These are phyloP conservation scores for Lichtheimia ornata DNA, from an alignment of 371 early-diverging fungal genomes.

Conservation along the genomic window DNA sequence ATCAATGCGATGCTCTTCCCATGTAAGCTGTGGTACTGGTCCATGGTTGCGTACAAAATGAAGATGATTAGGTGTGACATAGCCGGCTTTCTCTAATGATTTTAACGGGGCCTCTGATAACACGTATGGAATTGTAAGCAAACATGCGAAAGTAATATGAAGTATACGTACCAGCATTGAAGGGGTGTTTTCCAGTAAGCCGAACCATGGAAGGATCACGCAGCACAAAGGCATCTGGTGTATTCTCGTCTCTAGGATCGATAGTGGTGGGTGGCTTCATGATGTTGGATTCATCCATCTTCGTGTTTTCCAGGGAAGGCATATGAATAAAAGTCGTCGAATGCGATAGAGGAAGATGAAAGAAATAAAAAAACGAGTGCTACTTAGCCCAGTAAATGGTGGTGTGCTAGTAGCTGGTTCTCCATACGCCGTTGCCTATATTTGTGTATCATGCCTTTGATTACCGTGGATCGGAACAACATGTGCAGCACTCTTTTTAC, in stretches of 20 bases:
- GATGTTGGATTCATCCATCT: background rate
- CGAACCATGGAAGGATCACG: conserved; percentile 50
- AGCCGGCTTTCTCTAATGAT: conserved; percentile 47
- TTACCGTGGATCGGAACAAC: no score
- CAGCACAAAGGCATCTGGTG: conserved; percentile 50
- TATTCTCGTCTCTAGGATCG: conserved; percentile 36
- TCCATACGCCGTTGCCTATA: no score
- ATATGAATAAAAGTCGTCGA: background rate
- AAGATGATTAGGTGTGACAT: conserved; percentile 57
- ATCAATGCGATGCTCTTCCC: conserved; percentile 34
- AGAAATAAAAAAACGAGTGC: background rate
- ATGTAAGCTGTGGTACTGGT: conserved; percentile 72
- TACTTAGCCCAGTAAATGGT: no score
- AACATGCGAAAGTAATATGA: background rate
- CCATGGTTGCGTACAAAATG: conserved; percentile 84
- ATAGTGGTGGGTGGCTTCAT: conserved; percentile 7
- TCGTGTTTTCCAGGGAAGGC: background rate
- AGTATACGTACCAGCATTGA: conserved; percentile 47
- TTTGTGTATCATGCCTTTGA: no score
- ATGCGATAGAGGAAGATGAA: background rate
- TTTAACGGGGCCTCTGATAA: conserved; percentile 49
- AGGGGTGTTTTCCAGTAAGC: conserved; percentile 59
- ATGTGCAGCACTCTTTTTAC: no score
- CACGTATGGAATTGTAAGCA: background rate
- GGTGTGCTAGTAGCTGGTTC: no score